These are phyloP conservation scores for Nicotiana tabacum DNA, from an alignment of 257 asterid genomes.

Conservation along the genomic window DNA sequence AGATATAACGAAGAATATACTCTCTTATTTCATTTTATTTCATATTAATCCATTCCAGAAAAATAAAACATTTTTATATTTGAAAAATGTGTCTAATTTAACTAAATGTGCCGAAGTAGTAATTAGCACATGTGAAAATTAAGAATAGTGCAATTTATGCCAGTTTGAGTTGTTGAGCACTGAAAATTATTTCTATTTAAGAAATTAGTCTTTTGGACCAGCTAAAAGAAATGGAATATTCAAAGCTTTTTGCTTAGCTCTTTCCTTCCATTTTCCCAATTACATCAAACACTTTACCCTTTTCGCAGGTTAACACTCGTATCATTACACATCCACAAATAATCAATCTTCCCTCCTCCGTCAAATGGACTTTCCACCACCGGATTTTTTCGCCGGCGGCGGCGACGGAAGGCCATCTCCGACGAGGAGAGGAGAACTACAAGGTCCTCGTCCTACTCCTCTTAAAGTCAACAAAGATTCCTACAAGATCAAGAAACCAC, in stretches of 20 bases:
- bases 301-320: neutral
- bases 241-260: neutral
- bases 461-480: conserved; percentile 90
- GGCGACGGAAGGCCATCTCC: conserved; percentile 54
- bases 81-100: no score
- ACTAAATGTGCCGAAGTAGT: no score
- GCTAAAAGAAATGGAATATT: neutral
- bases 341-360: neutral
- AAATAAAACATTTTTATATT: no score
- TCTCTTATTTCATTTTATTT: no score
- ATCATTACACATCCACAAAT: neutral
- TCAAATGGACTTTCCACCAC: conserved; percentile 20
- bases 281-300: neutral
- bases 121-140: neutral
- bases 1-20: no score
- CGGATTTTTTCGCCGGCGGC: conserved; percentile 40
- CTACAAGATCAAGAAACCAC: conserved; percentile 81
- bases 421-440: conserved; percentile 48
- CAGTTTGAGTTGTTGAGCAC: neutral
- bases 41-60: no score
- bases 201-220: neutral
- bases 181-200: neutral
- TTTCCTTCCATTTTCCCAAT: neutral
- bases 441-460: conserved; percentile 89
- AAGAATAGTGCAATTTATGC: neutral